A percentile compares a stretch with the other conserved stretches of the same genome.
Evolutionary conservation across 2,329 filamentous ascomycete species (phyloP).

Genomic region (Aaosphaeria pasadenensis): DNA sequence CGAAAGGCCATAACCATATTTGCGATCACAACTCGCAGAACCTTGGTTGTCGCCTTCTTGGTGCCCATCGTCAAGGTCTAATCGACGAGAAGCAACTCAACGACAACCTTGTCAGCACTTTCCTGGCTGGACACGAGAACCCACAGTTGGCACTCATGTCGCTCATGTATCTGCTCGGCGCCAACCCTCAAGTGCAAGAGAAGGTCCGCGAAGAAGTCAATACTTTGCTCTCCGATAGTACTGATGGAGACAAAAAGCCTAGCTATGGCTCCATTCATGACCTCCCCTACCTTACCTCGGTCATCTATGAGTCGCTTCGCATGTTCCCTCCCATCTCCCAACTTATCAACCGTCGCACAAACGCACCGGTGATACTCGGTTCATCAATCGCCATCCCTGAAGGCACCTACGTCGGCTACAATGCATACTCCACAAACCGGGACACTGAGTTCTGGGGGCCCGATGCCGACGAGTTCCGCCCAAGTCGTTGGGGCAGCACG

Average conservation of each 20-base stretch:
- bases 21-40: conserved; percentile 17
- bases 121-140: conserved; percentile 27
- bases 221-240: conserved; percentile 11
- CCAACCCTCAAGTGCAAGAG: conserved; percentile 16
- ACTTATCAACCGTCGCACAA: conserved; percentile 46
- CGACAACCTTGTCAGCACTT: conserved; percentile 24
- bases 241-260: conserved; percentile 14
- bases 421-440: conserved; percentile 24
- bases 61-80: conserved; percentile 16
- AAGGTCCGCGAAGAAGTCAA: conserved; percentile 16
- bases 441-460: conserved; percentile 23
- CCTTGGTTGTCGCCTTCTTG: conserved; percentile 20
- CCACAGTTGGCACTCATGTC: conserved; percentile 23
- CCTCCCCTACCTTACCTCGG: conserved; percentile 44
- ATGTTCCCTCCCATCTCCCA: conserved; percentile 51
- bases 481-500: conserved; percentile 39
- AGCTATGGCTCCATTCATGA: conserved; percentile 24
- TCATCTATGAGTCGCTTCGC: conserved; percentile 47
- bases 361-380: conserved; percentile 22
- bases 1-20: conserved; percentile 19
- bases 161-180: conserved; percentile 21
- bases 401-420: conserved; percentile 25
- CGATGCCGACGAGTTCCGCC: conserved; percentile 36
- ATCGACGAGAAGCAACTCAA: conserved; percentile 21
- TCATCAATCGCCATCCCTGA: conserved; percentile 15